These are phyloP conservation scores for Zygoascus ofunaensis DNA, from an alignment of 805 yeast genomes.

Conservation along the genomic window DNA sequence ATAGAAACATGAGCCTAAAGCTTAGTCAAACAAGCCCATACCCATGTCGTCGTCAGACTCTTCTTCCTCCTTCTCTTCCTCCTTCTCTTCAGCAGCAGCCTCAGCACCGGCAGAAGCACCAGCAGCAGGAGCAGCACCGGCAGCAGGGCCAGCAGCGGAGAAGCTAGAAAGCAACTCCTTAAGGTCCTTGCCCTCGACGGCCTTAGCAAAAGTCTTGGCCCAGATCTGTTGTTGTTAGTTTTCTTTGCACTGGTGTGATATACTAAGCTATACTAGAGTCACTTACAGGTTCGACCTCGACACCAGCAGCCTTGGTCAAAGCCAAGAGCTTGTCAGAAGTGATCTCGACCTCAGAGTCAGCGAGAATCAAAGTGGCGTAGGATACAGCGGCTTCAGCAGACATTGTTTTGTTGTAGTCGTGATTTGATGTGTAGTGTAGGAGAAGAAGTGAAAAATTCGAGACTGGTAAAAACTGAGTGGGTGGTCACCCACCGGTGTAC, in stretches of 20 bases:
- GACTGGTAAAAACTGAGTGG: constrained; percentile 1
- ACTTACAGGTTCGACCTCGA: constrained; percentile 51
- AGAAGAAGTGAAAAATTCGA: constrained; percentile 1
- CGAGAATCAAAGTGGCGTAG: constrained; percentile 97
- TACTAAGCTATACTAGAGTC: no score
- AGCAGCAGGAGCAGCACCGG: constrained; percentile 54
- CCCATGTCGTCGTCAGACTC: constrained; percentile 76
- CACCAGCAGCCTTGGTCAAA: constrained; percentile 75
- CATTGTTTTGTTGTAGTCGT: constrained; percentile 17
- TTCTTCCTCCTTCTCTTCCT: constrained; percentile 44
- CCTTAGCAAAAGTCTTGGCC: constrained; percentile 85
- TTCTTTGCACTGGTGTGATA: no score
- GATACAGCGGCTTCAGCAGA: constrained; percentile 71
- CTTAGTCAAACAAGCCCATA: constrained; percentile 84
- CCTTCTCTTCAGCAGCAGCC: constrained; percentile 54
- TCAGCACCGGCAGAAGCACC: constrained; percentile 56
- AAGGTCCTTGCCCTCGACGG: constrained; percentile 77
- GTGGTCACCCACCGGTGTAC: neutral
- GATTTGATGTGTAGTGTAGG: constrained; percentile 4
- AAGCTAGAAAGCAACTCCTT: constrained; percentile 66
- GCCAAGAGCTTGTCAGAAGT: constrained; percentile 76
- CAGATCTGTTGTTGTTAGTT: no score
- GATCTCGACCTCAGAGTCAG: constrained; percentile 94
- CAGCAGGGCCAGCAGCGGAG: constrained; percentile 64
- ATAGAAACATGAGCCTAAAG: no score